Percentiles rank a stretch among this genome's conserved stretches.
Conservation (phyloP, 768 basidiomycete species). For the Suillus discolor region DNA sequence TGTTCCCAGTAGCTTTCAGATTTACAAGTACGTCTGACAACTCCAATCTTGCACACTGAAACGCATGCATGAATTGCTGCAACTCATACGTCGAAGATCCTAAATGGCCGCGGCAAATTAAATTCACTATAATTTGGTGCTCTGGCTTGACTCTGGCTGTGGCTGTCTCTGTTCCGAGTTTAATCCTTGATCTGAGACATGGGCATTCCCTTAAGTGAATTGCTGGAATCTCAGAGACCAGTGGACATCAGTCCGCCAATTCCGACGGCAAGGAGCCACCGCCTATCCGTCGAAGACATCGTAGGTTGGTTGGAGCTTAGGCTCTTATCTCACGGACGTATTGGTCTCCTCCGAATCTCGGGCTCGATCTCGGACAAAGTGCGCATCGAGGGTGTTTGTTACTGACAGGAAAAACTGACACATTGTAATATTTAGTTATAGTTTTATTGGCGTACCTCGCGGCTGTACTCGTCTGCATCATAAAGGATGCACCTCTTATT, state of each 20-base stretch:
- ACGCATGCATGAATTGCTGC: not conserved
- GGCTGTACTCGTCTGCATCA: slow-evolving; percentile 60
- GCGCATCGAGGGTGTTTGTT: slow-evolving; percentile 18
- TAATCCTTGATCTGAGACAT: slow-evolving; percentile 40
- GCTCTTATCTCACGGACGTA: slow-evolving; percentile 38
- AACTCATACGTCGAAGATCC: slow-evolving; percentile 82
- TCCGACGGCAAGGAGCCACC: not conserved
- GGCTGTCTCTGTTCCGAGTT: slow-evolving; percentile 49
- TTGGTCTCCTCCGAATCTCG: slow-evolving; percentile 54
- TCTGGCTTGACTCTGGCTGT: slow-evolving; percentile 52
- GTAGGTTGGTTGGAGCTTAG: slow-evolving; percentile 27
- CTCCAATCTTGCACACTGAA: not conserved
- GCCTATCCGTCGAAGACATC: not conserved
- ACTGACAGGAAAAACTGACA: slow-evolving; percentile 11
- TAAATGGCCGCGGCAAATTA: slow-evolving; percentile 71
- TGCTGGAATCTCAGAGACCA: slow-evolving; percentile 55
- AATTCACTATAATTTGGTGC: slow-evolving; percentile 75
- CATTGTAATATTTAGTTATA: slow-evolving; percentile 42
- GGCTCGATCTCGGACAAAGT: slow-evolving; percentile 64
- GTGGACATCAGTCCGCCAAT: slow-evolving; percentile 33
- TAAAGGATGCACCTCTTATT: slow-evolving; percentile 58
- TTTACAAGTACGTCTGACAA: slow-evolving; percentile 61
- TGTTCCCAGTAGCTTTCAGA: slow-evolving; percentile 59
- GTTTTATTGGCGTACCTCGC: slow-evolving; percentile 60
- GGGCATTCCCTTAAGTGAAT: slow-evolving; percentile 46